Evolutionary conservation across 2,329 filamentous ascomycete species (phyloP).

Genomic region (Gliomastix tumulicola): DNA sequence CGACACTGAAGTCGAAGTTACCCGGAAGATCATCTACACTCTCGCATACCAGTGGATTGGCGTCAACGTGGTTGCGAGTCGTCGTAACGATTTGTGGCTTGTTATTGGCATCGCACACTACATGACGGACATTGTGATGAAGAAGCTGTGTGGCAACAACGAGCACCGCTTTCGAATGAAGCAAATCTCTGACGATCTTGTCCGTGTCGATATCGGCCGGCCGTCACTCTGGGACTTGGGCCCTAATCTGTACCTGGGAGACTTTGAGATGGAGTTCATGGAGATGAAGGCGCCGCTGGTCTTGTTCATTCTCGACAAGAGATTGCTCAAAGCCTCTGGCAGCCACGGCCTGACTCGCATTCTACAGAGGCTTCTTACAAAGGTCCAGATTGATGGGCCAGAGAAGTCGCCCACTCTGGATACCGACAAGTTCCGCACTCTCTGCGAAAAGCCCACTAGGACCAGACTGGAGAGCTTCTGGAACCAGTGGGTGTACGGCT

Average conservation of each 20-base stretch:
- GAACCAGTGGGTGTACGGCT: conserved; percentile 83
- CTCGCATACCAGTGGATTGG: conserved; percentile 92
- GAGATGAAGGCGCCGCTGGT: conserved; percentile 84
- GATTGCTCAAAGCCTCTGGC: conserved; percentile 75
- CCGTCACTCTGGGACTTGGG: conserved; percentile 81
- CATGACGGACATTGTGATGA: conserved; percentile 92
- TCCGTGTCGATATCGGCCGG: conserved; percentile 72
- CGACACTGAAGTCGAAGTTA: conserved; percentile 77
- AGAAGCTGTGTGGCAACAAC: conserved; percentile 85
- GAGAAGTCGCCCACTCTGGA: conserved; percentile 67
- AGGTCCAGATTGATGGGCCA: conserved; percentile 62
- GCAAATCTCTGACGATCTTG: conserved; percentile 71
- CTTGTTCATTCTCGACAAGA: conserved; percentile 86
- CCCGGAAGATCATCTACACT: conserved; percentile 72
- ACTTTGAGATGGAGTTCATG: conserved; percentile 86
- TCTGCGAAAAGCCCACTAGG: conserved; percentile 83
- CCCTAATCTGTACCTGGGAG: conserved; percentile 67
- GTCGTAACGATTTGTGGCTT: conserved; percentile 78
- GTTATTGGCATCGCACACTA: conserved; percentile 87
- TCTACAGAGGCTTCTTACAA: conserved; percentile 77
- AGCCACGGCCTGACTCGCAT: conserved; percentile 82
- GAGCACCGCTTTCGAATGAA: conserved; percentile 91
- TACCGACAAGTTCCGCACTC: conserved; percentile 67
- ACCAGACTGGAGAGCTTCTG: conserved; percentile 86
- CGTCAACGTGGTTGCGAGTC: conserved; percentile 82